Conservation (phyloP, 2,329 filamentous ascomycete genomes). For the Botrytis galanthina region DNA sequence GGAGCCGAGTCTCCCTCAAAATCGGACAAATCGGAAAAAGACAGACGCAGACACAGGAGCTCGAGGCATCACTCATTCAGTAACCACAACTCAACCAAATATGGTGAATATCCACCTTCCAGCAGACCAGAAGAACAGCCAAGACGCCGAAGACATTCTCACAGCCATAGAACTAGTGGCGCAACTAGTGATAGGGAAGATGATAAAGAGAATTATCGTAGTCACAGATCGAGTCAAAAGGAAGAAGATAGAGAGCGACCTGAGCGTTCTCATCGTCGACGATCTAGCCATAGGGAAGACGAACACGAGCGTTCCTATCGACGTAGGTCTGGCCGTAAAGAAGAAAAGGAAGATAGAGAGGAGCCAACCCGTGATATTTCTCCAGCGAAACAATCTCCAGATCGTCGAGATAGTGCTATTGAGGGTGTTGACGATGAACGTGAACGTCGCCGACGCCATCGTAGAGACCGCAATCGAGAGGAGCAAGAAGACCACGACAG, state of each 20-base stretch:
- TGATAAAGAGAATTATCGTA: conserved; percentile 6
- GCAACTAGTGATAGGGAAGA: conserved; percentile 8
- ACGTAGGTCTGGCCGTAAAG: conserved; percentile 1
- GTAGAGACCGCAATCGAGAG: conserved; percentile 33
- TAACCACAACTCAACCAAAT: conserved; percentile 2
- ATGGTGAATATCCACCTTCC: conserved; percentile 15
- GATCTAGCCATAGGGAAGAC: conserved; percentile 3
- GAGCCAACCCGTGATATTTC: conserved; percentile 9
- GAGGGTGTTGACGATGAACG: conserved; percentile 29
- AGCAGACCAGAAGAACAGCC: conserved; percentile 17
- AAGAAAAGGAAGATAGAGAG: conserved; percentile 8
- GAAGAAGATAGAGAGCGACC: not conserved
- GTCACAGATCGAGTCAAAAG: conserved; percentile 8
- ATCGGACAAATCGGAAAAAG: conserved; percentile 12
- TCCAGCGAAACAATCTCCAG: conserved; percentile 22
- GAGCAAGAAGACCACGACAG: conserved; percentile 37
- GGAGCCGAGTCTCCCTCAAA: not conserved
- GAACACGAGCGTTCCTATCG: conserved; percentile 1
- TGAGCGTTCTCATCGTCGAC: conserved; percentile 9
- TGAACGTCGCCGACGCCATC: conserved; percentile 25
- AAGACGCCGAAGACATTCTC: conserved; percentile 19
- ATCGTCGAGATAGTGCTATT: conserved; percentile 35
- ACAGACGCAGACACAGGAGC: conserved; percentile 17
- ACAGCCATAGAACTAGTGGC: conserved; percentile 2
- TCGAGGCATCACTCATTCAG: conserved; percentile 19